Conservation (phyloP, 768 basidiomycete species). For the Collybia sp. region DNA sequence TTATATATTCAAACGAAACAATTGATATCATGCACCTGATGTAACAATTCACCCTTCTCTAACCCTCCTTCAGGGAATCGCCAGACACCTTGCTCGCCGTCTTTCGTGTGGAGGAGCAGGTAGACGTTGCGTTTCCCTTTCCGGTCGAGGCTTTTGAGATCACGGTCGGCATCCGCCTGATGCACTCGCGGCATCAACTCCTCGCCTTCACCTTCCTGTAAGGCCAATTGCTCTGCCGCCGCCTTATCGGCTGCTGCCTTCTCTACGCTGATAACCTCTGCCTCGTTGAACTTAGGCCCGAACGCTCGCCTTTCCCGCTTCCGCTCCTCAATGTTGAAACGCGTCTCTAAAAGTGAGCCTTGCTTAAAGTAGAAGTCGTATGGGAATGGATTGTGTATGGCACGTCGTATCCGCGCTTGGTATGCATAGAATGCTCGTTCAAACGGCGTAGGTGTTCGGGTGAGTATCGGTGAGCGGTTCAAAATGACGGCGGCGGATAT, state of each 20-base stretch:
- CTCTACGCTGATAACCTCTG: constrained; percentile 40
- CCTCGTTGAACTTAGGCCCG: constrained; percentile 52
- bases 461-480: constrained; percentile 74
- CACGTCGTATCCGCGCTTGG: constrained; percentile 77
- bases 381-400: constrained; percentile 85
- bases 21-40: constrained; percentile 50
- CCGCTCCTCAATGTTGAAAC: constrained; percentile 74
- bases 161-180: constrained; percentile 52
- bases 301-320: constrained; percentile 70
- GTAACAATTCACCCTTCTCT: constrained; percentile 63
- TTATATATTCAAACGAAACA: neutral
- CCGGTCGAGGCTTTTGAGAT: constrained; percentile 76
- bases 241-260: constrained; percentile 50
- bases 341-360: constrained; percentile 78
- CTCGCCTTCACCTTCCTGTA: constrained; percentile 59
- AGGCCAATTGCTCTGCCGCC: constrained; percentile 50
- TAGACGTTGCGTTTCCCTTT: constrained; percentile 85
- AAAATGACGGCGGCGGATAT: constrained; percentile 66
- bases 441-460: constrained; percentile 66
- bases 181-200: constrained; percentile 57
- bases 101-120: constrained; percentile 60
- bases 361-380: constrained; percentile 92
- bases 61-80: constrained; percentile 72
- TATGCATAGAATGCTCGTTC: constrained; percentile 82
- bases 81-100: constrained; percentile 59